Evolutionary conservation across 495 filamentous ascomycete species (phyloP).

Genomic region (Aspergillus biplanus): DNA sequence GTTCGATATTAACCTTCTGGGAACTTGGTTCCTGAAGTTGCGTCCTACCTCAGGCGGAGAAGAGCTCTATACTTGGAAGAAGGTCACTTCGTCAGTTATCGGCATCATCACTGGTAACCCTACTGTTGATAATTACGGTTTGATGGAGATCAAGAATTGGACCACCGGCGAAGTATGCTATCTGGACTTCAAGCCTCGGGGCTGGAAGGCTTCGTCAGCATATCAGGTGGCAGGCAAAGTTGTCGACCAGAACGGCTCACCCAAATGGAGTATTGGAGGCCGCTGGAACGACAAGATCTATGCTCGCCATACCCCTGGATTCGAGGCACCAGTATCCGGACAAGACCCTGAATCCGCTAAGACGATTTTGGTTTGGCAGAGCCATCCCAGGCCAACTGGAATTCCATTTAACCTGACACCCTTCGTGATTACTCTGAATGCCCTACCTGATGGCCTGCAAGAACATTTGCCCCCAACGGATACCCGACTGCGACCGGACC

Average conservation of each 20-base stretch:
- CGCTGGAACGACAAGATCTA: slow-evolving; percentile 98
- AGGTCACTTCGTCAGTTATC: slow-evolving; percentile 95
- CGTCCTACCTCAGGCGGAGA: slow-evolving; percentile 78
- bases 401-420: slow-evolving; percentile 97
- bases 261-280: slow-evolving; percentile 86
- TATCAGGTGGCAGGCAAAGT: slow-evolving; percentile 88
- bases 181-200: slow-evolving; percentile 94
- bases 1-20: slow-evolving; percentile 94
- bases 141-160: slow-evolving; percentile 97
- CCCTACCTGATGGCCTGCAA: slow-evolving; percentile 73
- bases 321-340: slow-evolving; percentile 70
- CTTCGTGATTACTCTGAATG: slow-evolving; percentile 93
- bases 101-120: slow-evolving; percentile 97
- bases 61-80: slow-evolving; percentile 98
- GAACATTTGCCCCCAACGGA: slow-evolving; percentile 87
- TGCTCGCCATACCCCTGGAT: slow-evolving; percentile 89
- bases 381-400: slow-evolving; percentile 74
- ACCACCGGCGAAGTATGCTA: slow-evolving; percentile 87
- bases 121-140: slow-evolving; percentile 96
- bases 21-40: slow-evolving; percentile 94
- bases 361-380: slow-evolving; percentile 92
- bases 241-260: slow-evolving; percentile 69
- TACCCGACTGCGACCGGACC: slow-evolving; percentile 86
- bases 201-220: slow-evolving; percentile 90
- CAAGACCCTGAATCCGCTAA: slow-evolving; percentile 56